Base-by-base conservation (phyloP, 164 flowering plant genomes). In the Macadamia tetraphylla region DNA sequence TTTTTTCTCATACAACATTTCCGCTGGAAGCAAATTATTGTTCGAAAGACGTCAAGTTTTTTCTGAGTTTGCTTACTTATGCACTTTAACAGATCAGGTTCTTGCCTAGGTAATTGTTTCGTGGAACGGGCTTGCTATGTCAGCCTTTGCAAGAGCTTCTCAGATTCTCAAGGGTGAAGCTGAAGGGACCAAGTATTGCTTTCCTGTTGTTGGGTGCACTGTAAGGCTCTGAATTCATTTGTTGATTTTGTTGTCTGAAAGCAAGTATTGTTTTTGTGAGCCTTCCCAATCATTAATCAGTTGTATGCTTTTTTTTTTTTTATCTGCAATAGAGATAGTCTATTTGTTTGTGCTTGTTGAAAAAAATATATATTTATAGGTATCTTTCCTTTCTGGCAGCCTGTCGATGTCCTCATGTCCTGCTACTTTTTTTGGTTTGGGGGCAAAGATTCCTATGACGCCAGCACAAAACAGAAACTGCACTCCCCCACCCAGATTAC, bases 111-210 rank as follows among this genome's bases (percentile, higher is more conserved):
- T 94, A 42, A 94, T 94, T 73, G 98, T 94, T 57, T 81, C 96
- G 6, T 94, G 98, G 98, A 94, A 94, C 72, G 98, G 96, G 64
- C 95, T 91, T 67, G 90, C 81, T 40, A 90, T 94, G 61, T 94
- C 98, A 57, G 63, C 97, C 52, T 85, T 94, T 75, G 96, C 96
- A 17, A 88, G 94, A 76, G 98, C 96, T 70, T 94, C 98, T 29
- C 82, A 84, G 74, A 85, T 91, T 67, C 91, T 91, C 66, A 82
- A 75, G 81, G 68, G 65, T 43, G 96, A 91, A 75, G 69, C 82
- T 17, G 75, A 80, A 53, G 84, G 76, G 65, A 82, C 79, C 29
- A 75, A 68, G 67, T 88, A 77, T 83, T 43, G 77, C 70, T 91
- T 90, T 72, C 98, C 98, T 61, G 86, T 91, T 74, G 73, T 69